Percentiles rank a stretch among this genome's conserved stretches.
Evolutionary conservation across 192 early-diverging fungal genomes (phyloP).

Genomic region (Allomyces arbusculus): DNA sequence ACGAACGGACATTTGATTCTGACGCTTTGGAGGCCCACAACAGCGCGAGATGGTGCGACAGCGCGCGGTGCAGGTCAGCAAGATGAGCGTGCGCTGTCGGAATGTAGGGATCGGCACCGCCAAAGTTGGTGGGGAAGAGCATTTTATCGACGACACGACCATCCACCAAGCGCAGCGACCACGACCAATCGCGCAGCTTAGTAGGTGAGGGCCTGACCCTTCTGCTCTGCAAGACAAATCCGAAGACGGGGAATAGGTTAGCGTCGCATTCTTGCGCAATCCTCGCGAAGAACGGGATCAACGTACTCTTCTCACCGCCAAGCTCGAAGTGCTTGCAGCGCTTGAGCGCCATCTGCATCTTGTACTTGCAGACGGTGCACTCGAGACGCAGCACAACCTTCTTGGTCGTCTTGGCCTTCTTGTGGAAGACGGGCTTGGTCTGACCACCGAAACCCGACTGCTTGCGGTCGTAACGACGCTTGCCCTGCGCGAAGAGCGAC

Average conservation of each 20-base stretch:
- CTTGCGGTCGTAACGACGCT: constrained; percentile 94
- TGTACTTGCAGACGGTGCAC: constrained; percentile 98
- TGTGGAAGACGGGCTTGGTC: constrained; percentile 99
- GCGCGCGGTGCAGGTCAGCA: too few species aligned
- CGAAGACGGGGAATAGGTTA: neutral
- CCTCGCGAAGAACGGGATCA: constrained; percentile 12
- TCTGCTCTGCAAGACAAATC: neutral
- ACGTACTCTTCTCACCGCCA: constrained; percentile 97
- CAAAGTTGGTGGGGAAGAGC: too few species aligned
- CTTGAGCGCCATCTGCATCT: constrained; percentile 91
- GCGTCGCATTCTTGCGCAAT: neutral
- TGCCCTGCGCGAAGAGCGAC: constrained; percentile 18
- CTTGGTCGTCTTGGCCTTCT: constrained; percentile 99
- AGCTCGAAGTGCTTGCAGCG: constrained; percentile 99
- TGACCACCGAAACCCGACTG: constrained; percentile 99
- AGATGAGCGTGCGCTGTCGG: too few species aligned
- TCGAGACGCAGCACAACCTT: constrained; percentile 97
- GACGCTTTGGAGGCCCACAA: too few species aligned
- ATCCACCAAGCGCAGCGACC: too few species aligned
- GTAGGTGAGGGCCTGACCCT: neutral
- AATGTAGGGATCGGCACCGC: too few species aligned
- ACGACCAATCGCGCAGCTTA: neutral
- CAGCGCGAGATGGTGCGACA: too few species aligned
- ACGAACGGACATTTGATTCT: too few species aligned
- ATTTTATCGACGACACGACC: too few species aligned